A percentile compares a stretch with the other conserved stretches of the same genome.
Evolutionary conservation across 163 green algal genomes (phyloP).

Genomic region (Volvox carteri): DNA sequence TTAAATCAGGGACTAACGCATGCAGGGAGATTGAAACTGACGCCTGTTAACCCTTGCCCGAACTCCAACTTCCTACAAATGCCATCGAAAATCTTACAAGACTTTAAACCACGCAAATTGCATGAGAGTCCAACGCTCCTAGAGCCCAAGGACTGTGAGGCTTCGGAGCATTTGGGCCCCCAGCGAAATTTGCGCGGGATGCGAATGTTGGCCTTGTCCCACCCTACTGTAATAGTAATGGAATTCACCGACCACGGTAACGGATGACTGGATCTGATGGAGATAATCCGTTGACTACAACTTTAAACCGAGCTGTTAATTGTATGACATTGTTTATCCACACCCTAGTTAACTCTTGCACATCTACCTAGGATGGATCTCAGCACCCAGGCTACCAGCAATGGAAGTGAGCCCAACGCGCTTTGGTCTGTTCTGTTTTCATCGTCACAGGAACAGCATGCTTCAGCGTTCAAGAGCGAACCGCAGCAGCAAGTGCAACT

Average conservation of each 20-base stretch:
- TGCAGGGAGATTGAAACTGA: no score
- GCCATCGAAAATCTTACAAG: no score
- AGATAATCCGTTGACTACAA: background rate
- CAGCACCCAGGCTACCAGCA: background rate
- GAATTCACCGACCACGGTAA: no score
- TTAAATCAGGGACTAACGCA: no score
- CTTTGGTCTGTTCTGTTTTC: constrained; percentile 23
- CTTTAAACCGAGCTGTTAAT: constrained; percentile 9
- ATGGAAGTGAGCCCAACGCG: background rate
- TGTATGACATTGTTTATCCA: background rate
- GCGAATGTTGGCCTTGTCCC: background rate
- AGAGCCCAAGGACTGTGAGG: no score
- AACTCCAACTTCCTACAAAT: no score
- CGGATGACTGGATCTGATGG: no score
- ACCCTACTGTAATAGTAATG: no score
- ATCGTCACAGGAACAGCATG: background rate
- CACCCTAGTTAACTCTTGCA: background rate
- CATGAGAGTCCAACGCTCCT: no score
- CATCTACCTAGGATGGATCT: background rate
- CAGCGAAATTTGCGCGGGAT: constrained; percentile 13
- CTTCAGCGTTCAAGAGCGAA: background rate
- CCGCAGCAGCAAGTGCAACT: background rate
- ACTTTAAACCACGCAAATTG: no score
- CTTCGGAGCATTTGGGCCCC: background rate
- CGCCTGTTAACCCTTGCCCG: no score